Percentiles rank a stretch among this genome's conserved stretches.
These are phyloP conservation scores for Teunomyces gatunensis DNA, from an alignment of 805 yeast genomes.

Conservation along the genomic window DNA sequence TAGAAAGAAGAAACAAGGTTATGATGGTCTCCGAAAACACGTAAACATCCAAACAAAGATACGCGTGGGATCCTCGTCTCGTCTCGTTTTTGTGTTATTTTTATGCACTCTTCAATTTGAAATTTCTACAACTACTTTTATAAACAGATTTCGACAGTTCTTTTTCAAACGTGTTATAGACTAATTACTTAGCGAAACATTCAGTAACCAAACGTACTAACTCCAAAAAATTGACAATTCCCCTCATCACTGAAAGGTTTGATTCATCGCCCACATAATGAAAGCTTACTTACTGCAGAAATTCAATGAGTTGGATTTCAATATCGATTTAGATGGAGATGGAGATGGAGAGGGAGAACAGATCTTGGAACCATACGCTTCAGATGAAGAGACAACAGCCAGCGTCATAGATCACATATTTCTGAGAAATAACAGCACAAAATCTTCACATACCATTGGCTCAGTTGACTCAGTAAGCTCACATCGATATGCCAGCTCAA, in stretches of 20 bases:
- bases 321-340: background rate
- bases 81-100: background rate
- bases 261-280: background rate
- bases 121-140: background rate
- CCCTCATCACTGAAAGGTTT: background rate
- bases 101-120: background rate
- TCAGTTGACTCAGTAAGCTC: slow-evolving; percentile 6
- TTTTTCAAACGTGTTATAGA: background rate
- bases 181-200: too few species aligned
- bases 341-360: background rate
- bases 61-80: background rate
- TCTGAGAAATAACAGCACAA: slow-evolving; percentile 11
- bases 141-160: background rate
- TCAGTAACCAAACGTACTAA: background rate
- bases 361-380: background rate
- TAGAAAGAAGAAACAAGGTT: background rate
- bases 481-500: slow-evolving; percentile 4
- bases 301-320: slow-evolving; percentile 5
- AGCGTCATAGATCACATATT: slow-evolving; percentile 3
- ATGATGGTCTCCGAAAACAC: background rate
- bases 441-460: slow-evolving; percentile 8
- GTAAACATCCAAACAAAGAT: background rate
- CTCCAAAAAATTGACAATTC: background rate
- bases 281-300: slow-evolving; percentile 1
- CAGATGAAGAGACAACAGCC: background rate